Base-by-base conservation (phyloP, 352 stramenopile genomes). In the Phytophthora citrophthora region DNA sequence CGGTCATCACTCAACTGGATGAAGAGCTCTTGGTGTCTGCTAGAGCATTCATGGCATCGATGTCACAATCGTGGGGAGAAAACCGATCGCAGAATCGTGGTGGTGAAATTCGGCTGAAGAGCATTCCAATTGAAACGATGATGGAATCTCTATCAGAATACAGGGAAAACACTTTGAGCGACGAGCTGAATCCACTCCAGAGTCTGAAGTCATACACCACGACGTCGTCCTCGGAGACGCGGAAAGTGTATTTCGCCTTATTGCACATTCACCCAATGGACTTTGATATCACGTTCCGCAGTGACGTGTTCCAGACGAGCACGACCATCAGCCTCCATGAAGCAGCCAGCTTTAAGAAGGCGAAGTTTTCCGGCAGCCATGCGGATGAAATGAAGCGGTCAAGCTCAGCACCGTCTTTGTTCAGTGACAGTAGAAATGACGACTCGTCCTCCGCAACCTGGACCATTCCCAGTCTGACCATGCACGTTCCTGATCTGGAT, bases 401-500 rank as follows among this genome's bases (percentile, higher is more conserved):
- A 18, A 76, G 31, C 13, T 73, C 66, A 7, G 36, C 48, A 11
- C 62, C 66, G 10, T 62, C 61, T 10, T 56, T 61, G 10, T 73
- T 70, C 49, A 58, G 57, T 41, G 62, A 73, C 15, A 40, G 54
- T 13, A 70, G 31, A 23, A 67, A 64, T 0, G 76, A 89, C 23
- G 74, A 82, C 1, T 76, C 81, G 24, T 76, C 86, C 6, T 81
- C 76, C 5, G 68, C 77, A 18, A 81, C 85, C 15, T 96, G 89
- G 88, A 80, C 79, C 9, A 93, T 96, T 61, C 88, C 88, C 11
- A 96, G 87, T 64, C 69, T 96, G 34, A 88, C 83, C 5, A 96
- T 95, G 86, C 88, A 95, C 57, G 79, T 96, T 15, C 85, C 88
- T 0, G 88, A 96, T 66, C 67, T 97, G 54, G 90, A 97, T 86